Evolutionary conservation across 1,284 basidiomycete genomes (phyloP), one percentile per base, ranked within the genome.

Genomic region (Tetrapyrgos nigripes): DNA sequence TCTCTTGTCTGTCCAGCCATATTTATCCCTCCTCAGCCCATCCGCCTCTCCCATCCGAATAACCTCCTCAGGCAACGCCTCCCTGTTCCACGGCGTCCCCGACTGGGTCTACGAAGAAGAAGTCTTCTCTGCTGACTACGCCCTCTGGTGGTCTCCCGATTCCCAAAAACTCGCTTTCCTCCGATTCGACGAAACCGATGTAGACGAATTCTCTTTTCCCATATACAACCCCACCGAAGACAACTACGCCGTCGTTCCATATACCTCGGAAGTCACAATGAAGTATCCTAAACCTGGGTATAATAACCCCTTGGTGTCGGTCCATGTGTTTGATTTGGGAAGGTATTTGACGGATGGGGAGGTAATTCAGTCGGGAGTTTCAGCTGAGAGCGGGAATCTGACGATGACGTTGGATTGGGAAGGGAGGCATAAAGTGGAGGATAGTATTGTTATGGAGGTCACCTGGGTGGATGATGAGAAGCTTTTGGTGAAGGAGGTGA

Each of bases 41-140:
- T 73, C 76, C 1, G 71, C 75, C 1, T 65, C 74, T 3, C 79
- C 88, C n/a, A 87, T 96, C 49, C 87, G 91, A 14, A 79, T 99
- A 6, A 99, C 97, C 1, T 77, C 80, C 1, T 88, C 89, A 23
- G 97, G 96, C 1, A 93, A 91, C 47, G 80, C 85, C 0, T 91
- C 92, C 0, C 80, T 96, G 28, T 98, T 98, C 81, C 91, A 98
- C 68, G 97, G 96, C 5, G 91, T 98, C 0, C 93, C 95, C 0
- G 95, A 97, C 73, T 98, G 97, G 94, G 95, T 97, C 5, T 97
- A 97, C 73, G 96, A 98, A 73, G 96, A 98, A 73, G 96, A 98
- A 71, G 85, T 98, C 24, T 92, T 95, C 64, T 77, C 81, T 4
- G 70, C 77, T 33, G 87, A 95, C 66, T 88, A 75, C 52, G 89